phyloP scores from a whole-genome alignment of 2,329 filamentous ascomycete genomes.

The Acephala macrosclerotiorum region DNA sequence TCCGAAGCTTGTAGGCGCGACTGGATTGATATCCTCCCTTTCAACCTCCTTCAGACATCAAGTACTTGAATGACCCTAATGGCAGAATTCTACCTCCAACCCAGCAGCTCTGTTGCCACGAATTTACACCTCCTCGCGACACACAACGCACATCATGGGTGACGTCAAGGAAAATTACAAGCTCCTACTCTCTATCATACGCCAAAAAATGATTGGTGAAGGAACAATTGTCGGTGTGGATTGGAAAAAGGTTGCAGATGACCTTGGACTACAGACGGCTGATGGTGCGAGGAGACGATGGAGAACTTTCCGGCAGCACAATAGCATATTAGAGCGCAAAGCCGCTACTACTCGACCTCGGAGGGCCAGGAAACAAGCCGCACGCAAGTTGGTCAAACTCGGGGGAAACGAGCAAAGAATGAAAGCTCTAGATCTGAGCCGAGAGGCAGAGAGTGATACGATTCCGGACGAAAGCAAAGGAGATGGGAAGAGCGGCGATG shows the following conservation, averaged over 20 bases:
- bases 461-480: neutral
- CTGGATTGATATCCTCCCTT: neutral
- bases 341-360: neutral
- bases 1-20: neutral
- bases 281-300: neutral
- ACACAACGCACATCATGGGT: neutral
- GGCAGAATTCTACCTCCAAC: neutral
- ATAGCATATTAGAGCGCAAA: neutral
- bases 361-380: neutral
- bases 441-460: neutral
- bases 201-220: neutral
- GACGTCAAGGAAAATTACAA: conserved; percentile 4
- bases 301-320: neutral
- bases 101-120: neutral
- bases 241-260: neutral
- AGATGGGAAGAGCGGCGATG: neutral
- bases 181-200: conserved; percentile 1
- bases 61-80: neutral
- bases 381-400: neutral
- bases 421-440: too few relatives aligned
- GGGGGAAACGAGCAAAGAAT: neutral
- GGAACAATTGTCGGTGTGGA: neutral
- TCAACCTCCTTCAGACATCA: neutral
- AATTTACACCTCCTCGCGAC: neutral
- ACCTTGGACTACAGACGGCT: neutral